These are phyloP conservation scores for Laguncularia racemosa DNA, from an alignment of 345 rosid species.

Conservation along the genomic window DNA sequence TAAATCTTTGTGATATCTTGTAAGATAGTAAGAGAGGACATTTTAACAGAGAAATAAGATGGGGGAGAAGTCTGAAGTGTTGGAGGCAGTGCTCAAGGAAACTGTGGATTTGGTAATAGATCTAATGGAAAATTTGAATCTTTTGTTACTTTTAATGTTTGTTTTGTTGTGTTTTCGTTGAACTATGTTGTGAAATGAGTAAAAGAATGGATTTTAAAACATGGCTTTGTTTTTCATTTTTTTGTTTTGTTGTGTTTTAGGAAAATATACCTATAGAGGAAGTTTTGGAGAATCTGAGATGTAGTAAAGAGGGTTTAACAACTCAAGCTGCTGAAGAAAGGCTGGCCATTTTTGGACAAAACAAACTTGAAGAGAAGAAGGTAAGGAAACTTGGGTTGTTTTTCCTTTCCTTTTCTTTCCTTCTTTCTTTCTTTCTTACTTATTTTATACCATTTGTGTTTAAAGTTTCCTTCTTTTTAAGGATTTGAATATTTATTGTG, in stretches of 20 bases:
- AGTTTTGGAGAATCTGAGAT: conserved; percentile 92
- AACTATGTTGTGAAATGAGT: too few relatives aligned
- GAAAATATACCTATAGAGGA: conserved; percentile 98
- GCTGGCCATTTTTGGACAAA: conserved; percentile 84
- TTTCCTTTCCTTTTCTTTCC: background rate
- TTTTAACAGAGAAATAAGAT: conserved; percentile 14
- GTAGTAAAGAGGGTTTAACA: conserved; percentile 86
- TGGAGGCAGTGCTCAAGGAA: conserved; percentile 94
- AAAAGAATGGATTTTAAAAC: too few relatives aligned
- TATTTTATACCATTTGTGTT: background rate
- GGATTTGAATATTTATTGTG: conserved; percentile 2
- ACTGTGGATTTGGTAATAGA: conserved; percentile 98
- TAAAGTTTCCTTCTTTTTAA: conserved; percentile 7
- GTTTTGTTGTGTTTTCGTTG: background rate
- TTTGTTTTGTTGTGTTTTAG: conserved; percentile 30
- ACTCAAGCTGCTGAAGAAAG: conserved; percentile 80
- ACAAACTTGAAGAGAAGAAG: conserved; percentile 95
- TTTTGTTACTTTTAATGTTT: conserved; percentile 10
- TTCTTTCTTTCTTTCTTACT: background rate
- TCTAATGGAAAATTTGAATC: conserved; percentile 32
- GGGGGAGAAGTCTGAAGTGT: conserved; percentile 74
- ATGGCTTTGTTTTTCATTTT: background rate
- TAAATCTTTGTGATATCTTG: background rate
- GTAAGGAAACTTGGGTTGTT: conserved; percentile 15
- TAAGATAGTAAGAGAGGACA: conserved; percentile 7